Evolutionary conservation across 2,329 filamentous ascomycete species (phyloP), one percentile per base, ranked within the genome.

Genomic region (Pseudogymnoascus sp.): DNA sequence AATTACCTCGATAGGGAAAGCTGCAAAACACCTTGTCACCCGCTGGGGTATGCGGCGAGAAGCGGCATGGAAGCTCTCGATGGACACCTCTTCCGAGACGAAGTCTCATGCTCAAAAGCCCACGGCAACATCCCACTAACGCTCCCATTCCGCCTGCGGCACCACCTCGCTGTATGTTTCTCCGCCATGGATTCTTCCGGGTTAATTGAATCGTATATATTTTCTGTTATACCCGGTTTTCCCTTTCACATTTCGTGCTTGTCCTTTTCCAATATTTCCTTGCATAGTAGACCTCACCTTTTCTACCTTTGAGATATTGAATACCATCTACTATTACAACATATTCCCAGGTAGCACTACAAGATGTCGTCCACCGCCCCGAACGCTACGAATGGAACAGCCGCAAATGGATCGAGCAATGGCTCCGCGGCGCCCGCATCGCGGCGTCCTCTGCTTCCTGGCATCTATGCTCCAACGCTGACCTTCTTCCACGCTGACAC

Each of bases 381-480:
- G 25, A 50, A 50, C n/a, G 41, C 12, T 30, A n/a, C 41, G 22
- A 61, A 61, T 30, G 59, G 43, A 11, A 18, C 16, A 28, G 12
- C 61, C 22, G 8, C 60, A 38, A 63, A 62, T 35, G 64, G 64
- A 14, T 35, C 62, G 18, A 30, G 41, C 22, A 72, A 74, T 65
- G 72, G 74, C 62, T 71, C 74, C 66, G 65, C 72, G 63, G 71
- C 74, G 65, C 22, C 41, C 14, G 7, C 41, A 28, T 65, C 75
- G 16, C 76, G 77, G 64, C 77, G 81, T 62, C 80, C 86, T 65
- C 83, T 95, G 61, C 87, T 88, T 47, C 87, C 87, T 70, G 90
- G 90, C 72, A 92, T 94, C 73, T 95, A 94, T 75, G 89, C 89
- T 63, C 91, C 91, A 25, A 93, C 89, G 63, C 90, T 94, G 86